These are phyloP conservation scores for Scytalidium lignicola DNA, from an alignment of 2,329 filamentous ascomycete genomes.

Conservation along the genomic window DNA sequence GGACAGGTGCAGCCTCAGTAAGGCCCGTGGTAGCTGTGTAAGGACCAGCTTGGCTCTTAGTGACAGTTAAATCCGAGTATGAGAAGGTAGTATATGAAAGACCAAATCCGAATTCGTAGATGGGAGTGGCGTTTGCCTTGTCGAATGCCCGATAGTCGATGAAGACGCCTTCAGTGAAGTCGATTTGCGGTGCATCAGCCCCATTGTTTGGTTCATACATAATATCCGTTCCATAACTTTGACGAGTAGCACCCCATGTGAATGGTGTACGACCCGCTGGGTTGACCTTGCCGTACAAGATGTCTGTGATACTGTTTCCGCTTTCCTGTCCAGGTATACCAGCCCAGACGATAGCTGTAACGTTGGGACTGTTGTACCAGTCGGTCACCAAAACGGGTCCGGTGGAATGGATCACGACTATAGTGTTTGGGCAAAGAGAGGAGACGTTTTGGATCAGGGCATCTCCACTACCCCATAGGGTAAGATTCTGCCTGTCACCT, in stretches of 20 bases:
- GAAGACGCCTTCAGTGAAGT: conserved; percentile 73
- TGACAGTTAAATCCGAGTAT: conserved; percentile 60
- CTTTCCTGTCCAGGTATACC: conserved; percentile 79
- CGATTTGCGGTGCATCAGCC: conserved; percentile 58
- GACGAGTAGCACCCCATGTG: conserved; percentile 64
- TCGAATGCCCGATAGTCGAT: conserved; percentile 81
- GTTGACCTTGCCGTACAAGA: conserved; percentile 79
- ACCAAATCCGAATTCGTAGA: conserved; percentile 79
- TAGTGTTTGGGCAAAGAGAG: conserved; percentile 75
- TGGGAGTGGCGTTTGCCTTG: conserved; percentile 53
- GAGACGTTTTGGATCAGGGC: conserved; percentile 76
- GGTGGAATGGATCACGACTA: conserved; percentile 84
- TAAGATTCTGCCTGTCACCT: conserved; percentile 90
- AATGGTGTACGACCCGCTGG: conserved; percentile 74
- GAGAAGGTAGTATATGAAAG: conserved; percentile 75
- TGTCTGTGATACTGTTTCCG: conserved; percentile 71
- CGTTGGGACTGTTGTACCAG: conserved; percentile 70
- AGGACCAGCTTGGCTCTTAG: conserved; percentile 12
- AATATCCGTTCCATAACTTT: conserved; percentile 37
- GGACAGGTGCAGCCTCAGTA: conserved; percentile 57
- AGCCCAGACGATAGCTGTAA: conserved; percentile 80
- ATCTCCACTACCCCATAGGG: conserved; percentile 80
- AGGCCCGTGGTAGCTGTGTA: conserved; percentile 51
- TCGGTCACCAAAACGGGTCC: conserved; percentile 74
- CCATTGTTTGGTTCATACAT: conserved; percentile 60